These are phyloP conservation scores for Gilbertella persicaria DNA, from an alignment of 371 early-diverging fungal species.

Conservation along the genomic window DNA sequence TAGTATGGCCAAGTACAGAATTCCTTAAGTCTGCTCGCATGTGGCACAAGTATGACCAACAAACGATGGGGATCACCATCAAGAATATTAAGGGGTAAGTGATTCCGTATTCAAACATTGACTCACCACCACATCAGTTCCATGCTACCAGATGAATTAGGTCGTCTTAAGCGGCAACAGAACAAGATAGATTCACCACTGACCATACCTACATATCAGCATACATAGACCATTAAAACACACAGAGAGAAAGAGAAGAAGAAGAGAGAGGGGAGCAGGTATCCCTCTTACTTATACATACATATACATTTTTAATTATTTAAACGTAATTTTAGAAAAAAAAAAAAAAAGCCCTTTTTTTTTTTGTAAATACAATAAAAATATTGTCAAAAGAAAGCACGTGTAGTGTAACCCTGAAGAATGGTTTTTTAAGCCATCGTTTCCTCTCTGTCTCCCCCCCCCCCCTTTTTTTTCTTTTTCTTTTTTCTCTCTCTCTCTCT, in stretches of 20 bases:
- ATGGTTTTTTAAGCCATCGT: too few relatives aligned
- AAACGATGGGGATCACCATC: slow-evolving; percentile 64
- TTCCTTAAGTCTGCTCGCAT: slow-evolving; percentile 72
- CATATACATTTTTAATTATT: too few relatives aligned
- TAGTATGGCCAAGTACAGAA: slow-evolving; percentile 77
- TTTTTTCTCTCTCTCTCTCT: neutral
- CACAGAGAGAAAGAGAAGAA: neutral
- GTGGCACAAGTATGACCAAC: slow-evolving; percentile 76
- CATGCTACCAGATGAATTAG: slow-evolving; percentile 7
- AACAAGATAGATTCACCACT: neutral
- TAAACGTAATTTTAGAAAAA: too few relatives aligned
- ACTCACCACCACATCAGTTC: too few relatives aligned
- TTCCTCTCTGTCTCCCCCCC: neutral
- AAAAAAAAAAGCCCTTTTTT: too few relatives aligned
- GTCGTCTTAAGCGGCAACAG: neutral
- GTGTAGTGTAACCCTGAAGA: too few relatives aligned
- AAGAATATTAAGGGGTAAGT: slow-evolving; percentile 25
- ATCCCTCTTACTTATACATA: too few relatives aligned
- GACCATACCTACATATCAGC: neutral
- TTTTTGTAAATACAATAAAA: too few relatives aligned
- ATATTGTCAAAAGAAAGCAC: too few relatives aligned
- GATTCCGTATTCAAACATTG: too few relatives aligned
- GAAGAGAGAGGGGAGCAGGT: slow-evolving; percentile 5
- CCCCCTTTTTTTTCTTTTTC: neutral
- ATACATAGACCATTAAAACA: slow-evolving; percentile 3